These are phyloP conservation scores for Oryza longistaminata DNA, from an alignment of 176 grass and related monocot genomes.

Conservation along the genomic window DNA sequence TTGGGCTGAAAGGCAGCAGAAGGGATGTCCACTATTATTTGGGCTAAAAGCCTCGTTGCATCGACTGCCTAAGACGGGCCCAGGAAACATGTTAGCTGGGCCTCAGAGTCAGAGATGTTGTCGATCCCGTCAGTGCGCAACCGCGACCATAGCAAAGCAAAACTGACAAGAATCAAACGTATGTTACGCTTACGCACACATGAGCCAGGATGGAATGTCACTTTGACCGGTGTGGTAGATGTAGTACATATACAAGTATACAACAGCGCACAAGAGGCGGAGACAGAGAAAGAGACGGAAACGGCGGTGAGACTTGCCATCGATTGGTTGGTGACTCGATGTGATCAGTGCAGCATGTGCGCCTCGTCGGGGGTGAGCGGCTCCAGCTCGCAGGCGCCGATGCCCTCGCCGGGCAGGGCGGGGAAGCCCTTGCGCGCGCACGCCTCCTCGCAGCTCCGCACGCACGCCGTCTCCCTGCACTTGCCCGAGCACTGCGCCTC, in stretches of 20 bases:
- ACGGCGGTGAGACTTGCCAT: not conserved
- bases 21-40: too few species aligned
- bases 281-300: not conserved
- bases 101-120: too few species aligned
- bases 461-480: constrained; percentile 39
- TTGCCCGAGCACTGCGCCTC: constrained; percentile 17
- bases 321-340: not conserved
- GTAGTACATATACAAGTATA: not conserved
- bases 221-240: not conserved
- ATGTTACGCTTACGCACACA: not conserved
- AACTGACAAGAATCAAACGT: not conserved
- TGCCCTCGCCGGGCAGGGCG: constrained; percentile 28
- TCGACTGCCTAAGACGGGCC: not conserved
- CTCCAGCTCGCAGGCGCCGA: constrained; percentile 33
- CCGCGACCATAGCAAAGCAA: not conserved
- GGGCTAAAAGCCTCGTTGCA: too few species aligned
- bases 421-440: constrained; percentile 42
- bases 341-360: constrained; percentile 7
- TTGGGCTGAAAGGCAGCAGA: too few species aligned
- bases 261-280: not conserved
- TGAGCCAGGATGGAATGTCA: not conserved
- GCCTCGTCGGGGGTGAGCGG: constrained; percentile 42
- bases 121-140: too few species aligned
- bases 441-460: constrained; percentile 37
- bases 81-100: too few species aligned